Percentiles rank a stretch among this genome's conserved stretches.
phyloP scores from a whole-genome alignment of 2,329 filamentous ascomycete species.

The Aspergillus fumigatus region DNA sequence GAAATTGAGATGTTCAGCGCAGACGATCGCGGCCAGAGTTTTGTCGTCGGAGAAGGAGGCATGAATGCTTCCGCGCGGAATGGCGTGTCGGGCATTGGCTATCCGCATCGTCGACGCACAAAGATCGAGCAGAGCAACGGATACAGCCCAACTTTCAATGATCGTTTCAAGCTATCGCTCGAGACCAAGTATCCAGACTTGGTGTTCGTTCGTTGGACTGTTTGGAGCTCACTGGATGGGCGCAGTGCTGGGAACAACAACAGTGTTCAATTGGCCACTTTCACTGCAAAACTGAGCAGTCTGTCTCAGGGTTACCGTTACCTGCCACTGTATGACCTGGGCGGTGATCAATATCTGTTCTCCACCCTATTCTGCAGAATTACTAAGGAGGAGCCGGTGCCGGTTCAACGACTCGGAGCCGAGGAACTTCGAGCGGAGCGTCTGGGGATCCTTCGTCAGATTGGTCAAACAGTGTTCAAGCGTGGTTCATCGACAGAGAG shows the following conservation, averaged over 20 bases:
- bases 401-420: conserved; percentile 36
- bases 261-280: conserved; percentile 69
- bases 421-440: conserved; percentile 39
- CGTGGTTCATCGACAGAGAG: conserved; percentile 38
- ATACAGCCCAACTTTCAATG: conserved; percentile 85
- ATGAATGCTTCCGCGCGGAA: conserved; percentile 61
- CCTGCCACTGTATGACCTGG: conserved; percentile 78
- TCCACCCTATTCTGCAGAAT: conserved; percentile 92
- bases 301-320: conserved; percentile 91
- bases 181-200: conserved; percentile 93
- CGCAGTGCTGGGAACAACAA: conserved; percentile 62
- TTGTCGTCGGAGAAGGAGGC: conserved; percentile 62
- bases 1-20: conserved; percentile 93
- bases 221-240: conserved; percentile 79
- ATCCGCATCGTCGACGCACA: conserved; percentile 74
- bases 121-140: conserved; percentile 80
- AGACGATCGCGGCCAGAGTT: conserved; percentile 79
- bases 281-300: conserved; percentile 85
- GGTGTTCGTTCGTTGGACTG: conserved; percentile 88
- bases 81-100: conserved; percentile 62
- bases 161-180: conserved; percentile 72
- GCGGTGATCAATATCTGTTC: conserved; percentile 90
- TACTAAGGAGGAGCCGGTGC: conserved; percentile 54
- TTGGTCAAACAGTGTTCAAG: conserved; percentile 44
- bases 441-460: conserved; percentile 38